Percentiles rank a stretch among this genome's conserved stretches.
Evolutionary conservation across 164 flowering plant genomes (phyloP).

Genomic region (Amborella trichopoda): DNA sequence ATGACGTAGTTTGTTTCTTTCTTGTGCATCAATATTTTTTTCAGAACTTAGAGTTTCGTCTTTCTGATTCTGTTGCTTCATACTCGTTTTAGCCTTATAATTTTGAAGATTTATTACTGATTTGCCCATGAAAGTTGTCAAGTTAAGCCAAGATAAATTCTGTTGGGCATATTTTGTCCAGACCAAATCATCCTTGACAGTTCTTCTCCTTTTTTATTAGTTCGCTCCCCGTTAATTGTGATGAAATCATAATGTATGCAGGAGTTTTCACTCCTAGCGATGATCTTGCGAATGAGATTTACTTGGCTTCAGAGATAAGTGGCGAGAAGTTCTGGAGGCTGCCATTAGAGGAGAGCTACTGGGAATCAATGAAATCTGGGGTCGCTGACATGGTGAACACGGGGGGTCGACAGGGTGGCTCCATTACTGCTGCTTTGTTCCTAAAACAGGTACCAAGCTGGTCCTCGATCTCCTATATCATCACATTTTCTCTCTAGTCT

Average conservation of each 20-base stretch:
- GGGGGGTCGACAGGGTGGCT: constrained; percentile 80
- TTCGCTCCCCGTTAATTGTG: no score
- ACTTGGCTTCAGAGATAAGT: constrained; percentile 51
- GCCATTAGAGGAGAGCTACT: constrained; percentile 94
- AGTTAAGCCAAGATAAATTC: no score
- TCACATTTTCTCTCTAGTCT: background rate
- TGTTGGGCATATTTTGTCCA: no score
- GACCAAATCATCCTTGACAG: no score
- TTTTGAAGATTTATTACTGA: no score
- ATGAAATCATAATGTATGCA: constrained; percentile 9
- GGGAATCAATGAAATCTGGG: constrained; percentile 97
- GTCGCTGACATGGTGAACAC: constrained; percentile 98
- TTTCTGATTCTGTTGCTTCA: no score
- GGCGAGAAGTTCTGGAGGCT: constrained; percentile 96
- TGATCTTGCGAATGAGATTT: constrained; percentile 73
- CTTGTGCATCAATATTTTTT: no score
- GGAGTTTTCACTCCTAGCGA: constrained; percentile 91
- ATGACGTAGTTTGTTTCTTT: no score
- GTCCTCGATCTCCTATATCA: background rate
- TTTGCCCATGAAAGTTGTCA: no score
- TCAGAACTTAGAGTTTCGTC: no score
- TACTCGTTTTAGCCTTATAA: no score
- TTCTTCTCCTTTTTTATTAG: no score
- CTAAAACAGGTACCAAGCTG: constrained; percentile 62
- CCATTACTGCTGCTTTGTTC: constrained; percentile 90